Base-by-base conservation (phyloP, 2,329 filamentous ascomycete genomes). In the Sordariomycetes sp. region DNA sequence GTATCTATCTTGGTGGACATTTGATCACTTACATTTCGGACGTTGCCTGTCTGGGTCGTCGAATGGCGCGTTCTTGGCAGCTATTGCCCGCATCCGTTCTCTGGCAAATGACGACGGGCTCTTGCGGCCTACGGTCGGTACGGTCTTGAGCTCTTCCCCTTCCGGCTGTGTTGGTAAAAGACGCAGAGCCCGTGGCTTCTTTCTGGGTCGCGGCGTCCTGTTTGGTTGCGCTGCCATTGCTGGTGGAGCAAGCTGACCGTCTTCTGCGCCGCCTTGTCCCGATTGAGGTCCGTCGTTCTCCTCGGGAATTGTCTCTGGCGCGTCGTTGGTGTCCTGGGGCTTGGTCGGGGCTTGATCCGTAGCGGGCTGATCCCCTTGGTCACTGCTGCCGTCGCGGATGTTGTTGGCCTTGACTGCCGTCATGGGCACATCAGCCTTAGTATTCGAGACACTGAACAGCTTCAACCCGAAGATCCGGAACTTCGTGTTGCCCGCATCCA, bases 81-180 rank as follows among this genome's bases (percentile, higher is more conserved):
- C 61, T 39, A 65, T 59, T 32, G 63, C 51, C 29, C 59, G 55
- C 58, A 65, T 65, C 14, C 61, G 54, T 39, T 62, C 55, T 30
- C 61, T 53, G 18, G 61, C 59, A 46, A 64, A 60, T 7, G 60
- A 63, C 5, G 62, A 65, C 4, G 61, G 61, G 38, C 61, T 64
- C 32, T 51, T 51, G 19, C 58, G 57, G 16, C 60, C 57, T 21
- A 44, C 46, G 17, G 45, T 42, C 23, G 46, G 45, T 17, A 43
- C 39, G 12, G 48, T 47, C 11, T 40, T 47, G 23, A 53, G 38
- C 32, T 58, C 57, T 6, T 46, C 38, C 29, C 54, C 44, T 35
- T 61, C 58, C 21, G 55, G 57, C 21, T 60, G 57, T 12, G 58
- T 61, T 2, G 57, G 55, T 21, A 61, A 44, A n/a, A 57, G 39